Evolutionary conservation across 2,329 filamentous ascomycete genomes (phyloP), one percentile per base, ranked within the genome.

Genomic region (Aspergillus neoniger): DNA sequence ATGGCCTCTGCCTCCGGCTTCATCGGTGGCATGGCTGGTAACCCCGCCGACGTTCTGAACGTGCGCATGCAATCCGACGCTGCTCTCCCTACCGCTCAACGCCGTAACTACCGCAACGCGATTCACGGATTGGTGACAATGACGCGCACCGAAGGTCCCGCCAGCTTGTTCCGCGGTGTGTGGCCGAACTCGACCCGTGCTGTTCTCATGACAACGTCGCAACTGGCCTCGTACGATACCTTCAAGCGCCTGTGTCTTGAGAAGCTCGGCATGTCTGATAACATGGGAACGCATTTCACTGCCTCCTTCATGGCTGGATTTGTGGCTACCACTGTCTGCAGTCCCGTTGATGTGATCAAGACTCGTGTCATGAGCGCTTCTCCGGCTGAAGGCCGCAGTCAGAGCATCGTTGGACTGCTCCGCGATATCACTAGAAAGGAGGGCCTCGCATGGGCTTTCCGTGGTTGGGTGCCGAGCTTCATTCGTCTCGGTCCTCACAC

Each of bases 11-110:
- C 87, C 28, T 94, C 95, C 7, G 95, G 95, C 55, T 91, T 97
- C 73, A 78, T 96, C 2, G 95, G 95, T 63, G 95, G 95, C 53
- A 80, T 98, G 50, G 91, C 89, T 5, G 95, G 95, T 66, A 99
- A 98, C 79, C 92, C 93, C 2, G 94, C 93, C 66, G 95, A 99
- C 75, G 92, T 99, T 36, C 83, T 97, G 71, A 99, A 99, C 78
- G 95, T 99, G 53, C 91, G 95, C 67, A 99, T 99, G 95, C 95
- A 99, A 80, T 91, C 96, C 78, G 95, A 90, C 69, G 88, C 91
- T 2, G 87, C 92, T 0, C 86, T 97, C 1, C 90, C 92, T 0
- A 71, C 79, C 0, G 83, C 84, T 5, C 81, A 96, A 71, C 87
- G 91, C 51, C 86, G 94, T 59, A 95, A 96, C 77, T 99, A 99